Percentiles rank a stretch among this genome's conserved stretches.
These are phyloP conservation scores for Anacardium occidentale DNA, from an alignment of 345 rosid species.

Conservation along the genomic window DNA sequence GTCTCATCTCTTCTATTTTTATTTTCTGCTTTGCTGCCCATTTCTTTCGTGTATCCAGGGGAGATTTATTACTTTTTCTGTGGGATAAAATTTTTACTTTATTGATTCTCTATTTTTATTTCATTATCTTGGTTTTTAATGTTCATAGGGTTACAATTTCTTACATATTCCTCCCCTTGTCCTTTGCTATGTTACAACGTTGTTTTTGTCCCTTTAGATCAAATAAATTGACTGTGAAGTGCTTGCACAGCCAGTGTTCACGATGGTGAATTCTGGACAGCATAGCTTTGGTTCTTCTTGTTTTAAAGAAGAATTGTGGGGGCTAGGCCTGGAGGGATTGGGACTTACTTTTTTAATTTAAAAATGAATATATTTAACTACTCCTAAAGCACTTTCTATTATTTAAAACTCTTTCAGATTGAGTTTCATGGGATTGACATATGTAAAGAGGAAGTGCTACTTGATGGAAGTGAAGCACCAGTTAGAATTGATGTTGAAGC, in stretches of 20 bases:
- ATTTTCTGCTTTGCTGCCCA: not conserved
- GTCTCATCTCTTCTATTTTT: not conserved
- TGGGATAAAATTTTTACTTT: not conserved
- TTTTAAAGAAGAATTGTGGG: not conserved
- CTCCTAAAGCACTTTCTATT: slow-evolving; percentile 1
- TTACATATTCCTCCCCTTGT: not conserved
- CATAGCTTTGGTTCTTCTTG: not conserved
- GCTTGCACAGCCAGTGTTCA: not conserved
- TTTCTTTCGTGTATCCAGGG: not conserved
- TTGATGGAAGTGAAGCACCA: slow-evolving; percentile 98
- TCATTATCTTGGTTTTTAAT: not conserved
- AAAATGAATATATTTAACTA: no score
- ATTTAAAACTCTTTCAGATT: slow-evolving; percentile 42
- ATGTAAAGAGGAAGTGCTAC: slow-evolving; percentile 70
- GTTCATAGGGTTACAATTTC: slow-evolving; percentile 6
- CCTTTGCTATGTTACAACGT: not conserved
- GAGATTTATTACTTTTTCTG: not conserved
- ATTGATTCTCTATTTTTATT: not conserved
- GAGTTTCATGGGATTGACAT: slow-evolving; percentile 82
- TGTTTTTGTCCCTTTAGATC: not conserved
- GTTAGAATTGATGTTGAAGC: slow-evolving; percentile 79
- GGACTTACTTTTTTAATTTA: no score
- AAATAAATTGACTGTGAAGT: not conserved
- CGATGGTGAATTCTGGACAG: not conserved
- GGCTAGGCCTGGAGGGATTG: not conserved